These are phyloP conservation scores for Picea abies DNA, from an alignment of 83 land plant genomes.

Conservation along the genomic window DNA sequence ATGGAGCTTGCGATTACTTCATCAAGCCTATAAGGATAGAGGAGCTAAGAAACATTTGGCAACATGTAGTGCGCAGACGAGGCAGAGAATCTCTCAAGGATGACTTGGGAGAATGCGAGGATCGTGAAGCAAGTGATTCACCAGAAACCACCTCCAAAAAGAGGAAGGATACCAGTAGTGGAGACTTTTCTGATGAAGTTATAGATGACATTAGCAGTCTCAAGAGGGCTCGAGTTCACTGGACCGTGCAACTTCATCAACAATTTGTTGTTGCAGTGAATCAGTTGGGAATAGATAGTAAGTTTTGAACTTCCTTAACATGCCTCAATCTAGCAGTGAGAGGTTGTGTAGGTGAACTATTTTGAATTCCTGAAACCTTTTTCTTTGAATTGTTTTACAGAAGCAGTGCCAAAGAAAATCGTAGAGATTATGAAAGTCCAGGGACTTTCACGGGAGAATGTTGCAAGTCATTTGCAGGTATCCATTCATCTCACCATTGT, in stretches of 20 bases:
- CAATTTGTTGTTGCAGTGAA: constrained; percentile 83
- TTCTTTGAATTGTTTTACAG: constrained; percentile 34
- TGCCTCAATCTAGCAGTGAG: neutral
- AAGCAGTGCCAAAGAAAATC: constrained; percentile 79
- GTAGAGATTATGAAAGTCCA: constrained; percentile 77
- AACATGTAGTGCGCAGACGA: constrained; percentile 62
- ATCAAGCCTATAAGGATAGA: constrained; percentile 82
- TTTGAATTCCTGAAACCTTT: neutral
- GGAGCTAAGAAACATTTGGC: constrained; percentile 82
- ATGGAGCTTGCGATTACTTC: constrained; percentile 86
- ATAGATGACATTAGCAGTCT: constrained; percentile 37
- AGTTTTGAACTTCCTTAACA: constrained; percentile 23
- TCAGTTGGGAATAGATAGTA: constrained; percentile 78
- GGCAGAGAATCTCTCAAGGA: constrained; percentile 16
- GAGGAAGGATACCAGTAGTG: neutral
- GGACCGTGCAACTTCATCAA: constrained; percentile 82
- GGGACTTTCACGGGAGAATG: constrained; percentile 72
- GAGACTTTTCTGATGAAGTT: constrained; percentile 3
- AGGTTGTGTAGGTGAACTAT: neutral
- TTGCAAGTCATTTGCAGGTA: constrained; percentile 89
- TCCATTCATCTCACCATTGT: neutral
- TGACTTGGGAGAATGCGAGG: constrained; percentile 31
- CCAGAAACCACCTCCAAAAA: constrained; percentile 6
- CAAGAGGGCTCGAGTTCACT: constrained; percentile 71
- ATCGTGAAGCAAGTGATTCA: neutral